Conservation (phyloP, 2,329 filamentous ascomycete genomes). For the Colletotrichum gigasporum region DNA sequence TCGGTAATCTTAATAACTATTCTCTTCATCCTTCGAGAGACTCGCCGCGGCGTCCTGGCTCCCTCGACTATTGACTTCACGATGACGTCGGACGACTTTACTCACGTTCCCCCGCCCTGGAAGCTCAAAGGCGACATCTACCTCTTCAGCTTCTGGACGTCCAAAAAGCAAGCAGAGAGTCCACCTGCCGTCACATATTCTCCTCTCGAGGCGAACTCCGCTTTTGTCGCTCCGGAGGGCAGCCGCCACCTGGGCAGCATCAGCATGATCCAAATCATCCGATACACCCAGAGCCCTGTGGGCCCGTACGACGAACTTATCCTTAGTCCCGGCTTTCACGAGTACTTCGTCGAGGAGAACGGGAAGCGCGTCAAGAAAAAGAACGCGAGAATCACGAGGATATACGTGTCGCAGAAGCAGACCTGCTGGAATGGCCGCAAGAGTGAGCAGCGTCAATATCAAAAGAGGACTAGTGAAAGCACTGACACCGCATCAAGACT, state of each 20-base stretch:
- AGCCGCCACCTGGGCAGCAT: slow-evolving; percentile 55
- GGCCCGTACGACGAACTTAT: slow-evolving; percentile 65
- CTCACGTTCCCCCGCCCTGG: slow-evolving; percentile 47
- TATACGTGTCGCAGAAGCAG: slow-evolving; percentile 63
- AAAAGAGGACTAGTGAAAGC: too few species aligned
- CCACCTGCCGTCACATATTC: slow-evolving; percentile 53
- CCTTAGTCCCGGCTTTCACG: slow-evolving; percentile 56
- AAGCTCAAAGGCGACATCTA: slow-evolving; percentile 55
- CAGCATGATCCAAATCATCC: slow-evolving; percentile 59
- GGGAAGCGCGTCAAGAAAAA: slow-evolving; percentile 43
- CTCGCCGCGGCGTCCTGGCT: background rate
- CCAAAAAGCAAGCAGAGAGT: slow-evolving; percentile 38
- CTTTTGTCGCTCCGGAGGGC: slow-evolving; percentile 45
- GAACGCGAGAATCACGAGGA: slow-evolving; percentile 57
- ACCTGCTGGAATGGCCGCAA: slow-evolving; percentile 62
- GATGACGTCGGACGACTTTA: slow-evolving; percentile 6
- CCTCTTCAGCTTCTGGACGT: slow-evolving; percentile 52
- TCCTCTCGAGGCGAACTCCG: slow-evolving; percentile 54
- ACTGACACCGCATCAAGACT: slow-evolving; percentile 47
- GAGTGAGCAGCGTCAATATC: too few species aligned
- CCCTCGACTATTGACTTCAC: background rate
- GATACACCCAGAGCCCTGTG: slow-evolving; percentile 60
- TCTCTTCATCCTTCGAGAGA: background rate
- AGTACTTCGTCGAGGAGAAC: slow-evolving; percentile 48
- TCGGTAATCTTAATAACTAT: background rate